Evolutionary conservation across 495 filamentous ascomycete genomes (phyloP).

Genomic region (Delitschia confertaspora): DNA sequence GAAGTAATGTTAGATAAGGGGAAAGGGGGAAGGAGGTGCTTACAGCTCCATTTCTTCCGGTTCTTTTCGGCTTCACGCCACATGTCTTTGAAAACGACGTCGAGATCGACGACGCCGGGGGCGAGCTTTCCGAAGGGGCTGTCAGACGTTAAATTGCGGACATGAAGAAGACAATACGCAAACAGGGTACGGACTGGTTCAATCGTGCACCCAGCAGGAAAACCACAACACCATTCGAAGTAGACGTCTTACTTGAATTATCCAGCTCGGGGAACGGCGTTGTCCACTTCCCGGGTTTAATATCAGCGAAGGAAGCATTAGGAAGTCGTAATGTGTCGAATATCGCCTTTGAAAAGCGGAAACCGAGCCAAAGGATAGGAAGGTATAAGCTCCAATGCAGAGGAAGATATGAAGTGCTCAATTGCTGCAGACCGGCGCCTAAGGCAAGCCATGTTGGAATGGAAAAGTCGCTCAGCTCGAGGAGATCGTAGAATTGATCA

Average conservation of each 20-base stretch:
- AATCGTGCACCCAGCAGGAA: constrained; percentile 24
- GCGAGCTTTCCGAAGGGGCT: constrained; percentile 19
- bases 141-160: neutral
- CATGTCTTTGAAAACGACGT: constrained; percentile 10
- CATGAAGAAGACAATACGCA: neutral
- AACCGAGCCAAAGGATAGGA: too few relatives aligned
- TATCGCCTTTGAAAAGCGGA: too few relatives aligned
- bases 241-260: neutral
- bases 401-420: constrained; percentile 3
- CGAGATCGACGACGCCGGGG: constrained; percentile 14
- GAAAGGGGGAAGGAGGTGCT: constrained; percentile 4
- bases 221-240: constrained; percentile 18
- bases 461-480: constrained; percentile 9
- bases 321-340: too few relatives aligned
- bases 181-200: constrained; percentile 17
- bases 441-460: constrained; percentile 19
- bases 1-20: constrained; percentile 2
- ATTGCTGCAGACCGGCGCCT: constrained; percentile 12
- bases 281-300: too few relatives aligned
- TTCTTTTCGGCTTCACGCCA: constrained; percentile 25
- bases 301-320: too few relatives aligned
- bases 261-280: too few relatives aligned
- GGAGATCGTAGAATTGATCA: constrained; percentile 5
- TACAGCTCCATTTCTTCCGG: constrained; percentile 25
- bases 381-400: too few relatives aligned